Evolutionary conservation across 2,329 filamentous ascomycete species (phyloP), one percentile per base, ranked within the genome.

Genomic region (Fusarium lyarnte): DNA sequence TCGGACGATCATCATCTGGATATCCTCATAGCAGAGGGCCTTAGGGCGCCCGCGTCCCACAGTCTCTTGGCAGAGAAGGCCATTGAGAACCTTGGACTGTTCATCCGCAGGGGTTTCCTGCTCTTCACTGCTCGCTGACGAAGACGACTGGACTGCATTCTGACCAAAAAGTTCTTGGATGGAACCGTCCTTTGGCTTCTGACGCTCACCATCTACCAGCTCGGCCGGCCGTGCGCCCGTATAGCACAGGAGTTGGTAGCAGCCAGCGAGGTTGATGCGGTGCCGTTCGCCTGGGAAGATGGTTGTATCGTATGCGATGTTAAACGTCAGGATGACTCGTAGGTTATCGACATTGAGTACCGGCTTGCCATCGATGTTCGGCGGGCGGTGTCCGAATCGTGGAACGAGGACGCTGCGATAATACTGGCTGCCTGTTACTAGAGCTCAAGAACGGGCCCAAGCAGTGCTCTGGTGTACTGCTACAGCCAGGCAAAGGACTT

Each of bases 21-120:
- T 78, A 27, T 81, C 78, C 66, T 80, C 54, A 47, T 80, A 81
- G 55, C 46, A 80, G 33, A 80, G 74, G 23, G 74, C 73, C 60
- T 80, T 80, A 1, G 68, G 75, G 19, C 74, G 74, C 45, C 74
- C 66, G 23, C 73, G 66, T 43, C 66, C 41, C 10, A 45, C 49
- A 27, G 47, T 73, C 70, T 80, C 70, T 58, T 78, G 31, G 21
- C 4, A 31, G 43, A 79, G 66, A 14, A 80, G 64, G 21, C 70
- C 57, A 14, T 77, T 46, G 2, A 80, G 59, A n/a, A 74, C 31
- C 41, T 66, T 58, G 11, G 69, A 79, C 41, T 77, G 5, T 27
- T 78, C 51, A 43, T 81, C 67, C 6, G n/a, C 0, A 29, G 57
- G 38, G 19, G 9, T 17, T 5, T 63, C 42, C 17, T 29, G 19